Evolutionary conservation across 805 yeast genomes (phyloP), one percentile per base, ranked within the genome.

Genomic region (Nakazawaea sp.): DNA sequence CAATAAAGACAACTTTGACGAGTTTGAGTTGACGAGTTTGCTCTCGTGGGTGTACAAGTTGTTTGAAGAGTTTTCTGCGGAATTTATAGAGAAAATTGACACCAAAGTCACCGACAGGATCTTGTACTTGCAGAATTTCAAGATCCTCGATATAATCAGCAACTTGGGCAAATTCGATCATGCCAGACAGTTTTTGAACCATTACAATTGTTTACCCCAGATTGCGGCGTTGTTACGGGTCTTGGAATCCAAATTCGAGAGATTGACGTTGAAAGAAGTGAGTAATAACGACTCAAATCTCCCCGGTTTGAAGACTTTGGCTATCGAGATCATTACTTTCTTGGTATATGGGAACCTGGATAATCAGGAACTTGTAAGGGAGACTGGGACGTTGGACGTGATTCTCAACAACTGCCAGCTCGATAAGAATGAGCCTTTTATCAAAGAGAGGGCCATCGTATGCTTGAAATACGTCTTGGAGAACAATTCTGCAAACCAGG

Each of bases 401-500:
- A 67, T 89, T 0, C 61, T 90, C 18, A 81, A 89, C 6, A 81
- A 80, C 44, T 89, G 97, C 60, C 74, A 82, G 27, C 78, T 92
- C 35, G 97, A 90, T 55, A 80, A 78, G 31, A 77, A 84, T 52
- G 94, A 92, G 54, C 97, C 97, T 0, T 90, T 70, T 48, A 80
- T 84, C 40, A 81, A 86, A 45, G 98, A 90, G 51, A 63, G 90
- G 42, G 72, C 95, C 2, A 83, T 92, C 24, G 59, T 90, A 5
- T 86, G 96, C 50, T 53, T 92, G 20, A 74, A 80, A 49, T 79
- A 78, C 43, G 57, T 88, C 23, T 58, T 90, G 12, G 71, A 73
- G 18, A 66, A 71, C 8, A 92, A 92, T 48, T 50, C 46, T 4
- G 66, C 62, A 32, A 92, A 90, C 54, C 97, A 90, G 57, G 64